Evolutionary conservation across 768 basidiomycete species (phyloP).

Genomic region (Mycena haematopus): DNA sequence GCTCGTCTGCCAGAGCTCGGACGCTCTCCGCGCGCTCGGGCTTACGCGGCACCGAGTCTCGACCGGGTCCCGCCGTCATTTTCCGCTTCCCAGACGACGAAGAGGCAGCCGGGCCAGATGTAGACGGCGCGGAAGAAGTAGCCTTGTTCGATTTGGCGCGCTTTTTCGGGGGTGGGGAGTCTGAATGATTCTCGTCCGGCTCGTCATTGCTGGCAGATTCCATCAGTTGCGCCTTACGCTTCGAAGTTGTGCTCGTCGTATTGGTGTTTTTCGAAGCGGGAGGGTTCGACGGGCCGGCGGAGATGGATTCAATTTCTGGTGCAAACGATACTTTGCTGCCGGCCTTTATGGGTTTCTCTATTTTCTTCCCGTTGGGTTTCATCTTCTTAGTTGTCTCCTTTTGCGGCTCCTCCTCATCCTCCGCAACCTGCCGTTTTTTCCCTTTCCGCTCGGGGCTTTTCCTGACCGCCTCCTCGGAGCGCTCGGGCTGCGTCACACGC

Average conservation of each 20-base stretch:
- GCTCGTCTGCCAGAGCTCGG: constrained; percentile 17
- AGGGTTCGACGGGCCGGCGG: constrained; percentile 17
- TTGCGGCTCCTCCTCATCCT: not conserved
- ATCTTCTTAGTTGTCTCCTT: not conserved
- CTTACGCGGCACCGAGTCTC: constrained; percentile 12
- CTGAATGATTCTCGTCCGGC: constrained; percentile 2
- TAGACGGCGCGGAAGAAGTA: not conserved
- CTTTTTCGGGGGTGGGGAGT: constrained; percentile 19
- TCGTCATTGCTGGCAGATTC: constrained; percentile 18
- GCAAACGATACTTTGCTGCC: constrained; percentile 17
- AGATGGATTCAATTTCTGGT: constrained; percentile 8
- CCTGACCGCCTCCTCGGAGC: not conserved
- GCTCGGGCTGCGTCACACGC: constrained; percentile 10
- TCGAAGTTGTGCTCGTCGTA: not conserved
- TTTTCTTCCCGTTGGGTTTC: constrained; percentile 9
- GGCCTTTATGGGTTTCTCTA: constrained; percentile 6
- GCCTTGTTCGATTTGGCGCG: constrained; percentile 14
- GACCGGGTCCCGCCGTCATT: constrained; percentile 18
- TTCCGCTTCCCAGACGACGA: constrained; percentile 18
- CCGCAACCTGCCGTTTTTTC: not conserved
- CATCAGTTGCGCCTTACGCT: constrained; percentile 20
- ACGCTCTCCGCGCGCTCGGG: constrained; percentile 12
- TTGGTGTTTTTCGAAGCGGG: constrained; percentile 3
- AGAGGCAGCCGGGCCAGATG: not conserved
- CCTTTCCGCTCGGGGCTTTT: constrained; percentile 12